Percentiles rank a stretch among this genome's conserved stretches.
Conservation (phyloP, 352 stramenopile species). For the Plasmopara viticola region DNA sequence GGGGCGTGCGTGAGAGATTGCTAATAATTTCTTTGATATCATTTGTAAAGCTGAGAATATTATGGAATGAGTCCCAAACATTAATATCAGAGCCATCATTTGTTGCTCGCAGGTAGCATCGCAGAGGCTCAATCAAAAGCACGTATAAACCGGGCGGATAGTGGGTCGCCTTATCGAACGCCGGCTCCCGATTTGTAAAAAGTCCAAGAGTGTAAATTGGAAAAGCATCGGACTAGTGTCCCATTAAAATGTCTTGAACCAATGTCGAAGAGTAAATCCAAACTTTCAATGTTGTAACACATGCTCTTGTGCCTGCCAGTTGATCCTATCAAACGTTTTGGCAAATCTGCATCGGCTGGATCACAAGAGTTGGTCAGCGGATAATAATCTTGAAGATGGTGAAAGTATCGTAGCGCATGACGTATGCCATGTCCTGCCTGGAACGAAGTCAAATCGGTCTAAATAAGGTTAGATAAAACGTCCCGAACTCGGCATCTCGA, state of each 20-base stretch:
- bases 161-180: background rate
- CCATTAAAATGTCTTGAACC: no score
- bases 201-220: background rate
- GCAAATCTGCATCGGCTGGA: background rate
- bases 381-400: no score
- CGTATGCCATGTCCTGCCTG: background rate
- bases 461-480: background rate
- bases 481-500: slow-evolving; percentile 1
- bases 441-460: background rate
- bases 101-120: background rate
- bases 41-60: background rate
- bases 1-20: background rate
- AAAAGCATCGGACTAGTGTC: no score
- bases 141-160: background rate
- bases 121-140: background rate
- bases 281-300: background rate
- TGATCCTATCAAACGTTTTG: slow-evolving; percentile 5
- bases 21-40: background rate
- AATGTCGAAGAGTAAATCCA: background rate
- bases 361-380: background rate
- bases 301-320: slow-evolving; percentile 1
- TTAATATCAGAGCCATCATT: background rate
- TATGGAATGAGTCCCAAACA: background rate
- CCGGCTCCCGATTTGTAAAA: background rate
- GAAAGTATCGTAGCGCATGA: background rate